phyloP scores from a whole-genome alignment of 2,329 filamentous ascomycete species.

The Paecilomyces fulvus region DNA sequence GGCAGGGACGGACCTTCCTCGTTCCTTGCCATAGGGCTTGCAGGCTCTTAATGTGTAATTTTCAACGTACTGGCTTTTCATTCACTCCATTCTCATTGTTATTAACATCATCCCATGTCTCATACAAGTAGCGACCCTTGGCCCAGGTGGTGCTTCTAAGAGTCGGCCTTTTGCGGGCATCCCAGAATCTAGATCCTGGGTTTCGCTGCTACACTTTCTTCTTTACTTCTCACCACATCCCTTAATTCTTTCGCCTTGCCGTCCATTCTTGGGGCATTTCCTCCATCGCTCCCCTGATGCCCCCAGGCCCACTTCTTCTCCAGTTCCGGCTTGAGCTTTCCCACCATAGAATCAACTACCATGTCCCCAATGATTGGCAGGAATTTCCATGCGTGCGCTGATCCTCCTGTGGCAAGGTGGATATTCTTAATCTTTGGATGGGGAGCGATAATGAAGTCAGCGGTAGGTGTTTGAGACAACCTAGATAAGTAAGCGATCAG shows the following conservation, averaged over 20 bases:
- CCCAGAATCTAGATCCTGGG: too few relatives aligned
- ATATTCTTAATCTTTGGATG: conserved; percentile 10
- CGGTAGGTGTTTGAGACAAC: conserved; percentile 9
- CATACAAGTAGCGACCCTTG: too few relatives aligned
- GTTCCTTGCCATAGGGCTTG: too few relatives aligned
- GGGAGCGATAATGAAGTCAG: conserved; percentile 13
- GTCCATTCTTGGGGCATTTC: conserved; percentile 1
- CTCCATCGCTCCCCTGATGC: background rate
- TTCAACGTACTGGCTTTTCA: too few relatives aligned
- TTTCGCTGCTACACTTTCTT: background rate
- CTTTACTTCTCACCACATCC: background rate
- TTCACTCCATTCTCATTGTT: too few relatives aligned
- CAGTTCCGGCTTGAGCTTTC: background rate
- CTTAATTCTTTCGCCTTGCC: conserved; percentile 1
- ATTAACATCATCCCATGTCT: too few relatives aligned
- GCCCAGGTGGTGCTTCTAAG: background rate
- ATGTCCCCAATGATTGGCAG: conserved; percentile 13
- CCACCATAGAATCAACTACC: conserved; percentile 9
- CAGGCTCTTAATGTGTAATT: too few relatives aligned
- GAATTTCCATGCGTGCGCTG: conserved; percentile 14
- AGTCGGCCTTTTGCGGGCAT: background rate
- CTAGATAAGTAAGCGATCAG: conserved; percentile 5
- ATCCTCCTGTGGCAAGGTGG: conserved; percentile 14
- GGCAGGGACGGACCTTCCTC: too few relatives aligned
- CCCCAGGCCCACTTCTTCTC: conserved; percentile 2